Evolutionary conservation across 495 filamentous ascomycete genomes (phyloP).

Genomic region (Hypoxylon trugodes): DNA sequence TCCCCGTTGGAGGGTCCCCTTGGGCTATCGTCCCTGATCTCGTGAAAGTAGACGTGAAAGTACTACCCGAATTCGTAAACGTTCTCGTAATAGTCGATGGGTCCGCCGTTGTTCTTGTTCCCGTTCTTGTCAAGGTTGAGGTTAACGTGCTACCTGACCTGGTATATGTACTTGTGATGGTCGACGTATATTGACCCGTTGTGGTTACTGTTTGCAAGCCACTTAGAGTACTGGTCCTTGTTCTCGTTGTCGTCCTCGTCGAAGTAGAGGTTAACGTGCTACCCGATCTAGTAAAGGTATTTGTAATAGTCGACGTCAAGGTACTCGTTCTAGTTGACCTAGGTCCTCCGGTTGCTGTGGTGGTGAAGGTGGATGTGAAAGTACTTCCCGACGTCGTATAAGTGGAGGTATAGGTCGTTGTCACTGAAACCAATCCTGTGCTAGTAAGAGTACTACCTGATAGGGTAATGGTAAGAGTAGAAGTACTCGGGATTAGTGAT

Average conservation of each 20-base stretch:
- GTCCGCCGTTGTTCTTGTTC: not conserved
- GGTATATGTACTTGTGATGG: constrained; percentile 20
- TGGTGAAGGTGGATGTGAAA: constrained; percentile 20
- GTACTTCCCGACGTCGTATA: constrained; percentile 8
- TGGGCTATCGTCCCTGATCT: not conserved
- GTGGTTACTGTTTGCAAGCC: too few relatives aligned
- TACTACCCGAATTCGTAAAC: constrained; percentile 11
- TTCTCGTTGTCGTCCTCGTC: constrained; percentile 9
- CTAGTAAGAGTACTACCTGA: not conserved
- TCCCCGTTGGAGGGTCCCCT: not conserved
- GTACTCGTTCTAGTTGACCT: too few relatives aligned
- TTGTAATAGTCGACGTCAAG: constrained; percentile 10
- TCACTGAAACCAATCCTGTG: not conserved
- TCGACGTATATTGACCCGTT: constrained; percentile 2
- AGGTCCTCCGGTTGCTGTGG: too few relatives aligned
- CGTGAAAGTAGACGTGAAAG: constrained; percentile 24
- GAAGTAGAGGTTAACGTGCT: constrained; percentile 4
- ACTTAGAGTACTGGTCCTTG: too few relatives aligned
- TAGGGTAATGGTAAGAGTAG: constrained; percentile 1
- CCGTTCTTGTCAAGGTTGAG: constrained; percentile 13
- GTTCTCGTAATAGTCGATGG: constrained; percentile 18
- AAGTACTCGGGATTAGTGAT: not conserved
- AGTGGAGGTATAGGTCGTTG: not conserved
- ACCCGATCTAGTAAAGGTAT: not conserved
- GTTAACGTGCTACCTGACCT: constrained; percentile 10